Evolutionary conservation across 2,329 filamentous ascomycete genomes (phyloP).

Genomic region (Calonectria crousiana): DNA sequence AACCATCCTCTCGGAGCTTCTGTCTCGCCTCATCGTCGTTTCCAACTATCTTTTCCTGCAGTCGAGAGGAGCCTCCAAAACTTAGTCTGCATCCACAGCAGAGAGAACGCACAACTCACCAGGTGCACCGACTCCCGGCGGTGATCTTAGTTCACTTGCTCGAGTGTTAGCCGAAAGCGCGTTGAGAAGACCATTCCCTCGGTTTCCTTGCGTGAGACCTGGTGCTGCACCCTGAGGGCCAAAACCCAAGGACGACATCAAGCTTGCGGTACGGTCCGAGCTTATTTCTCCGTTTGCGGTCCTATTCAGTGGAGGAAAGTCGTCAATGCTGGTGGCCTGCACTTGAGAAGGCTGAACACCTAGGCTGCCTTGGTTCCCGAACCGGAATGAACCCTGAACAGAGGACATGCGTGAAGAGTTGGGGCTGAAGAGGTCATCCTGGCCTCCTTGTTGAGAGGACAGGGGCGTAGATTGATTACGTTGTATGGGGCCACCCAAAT

Average conservation of each 20-base stretch:
- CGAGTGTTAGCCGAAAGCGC: slow-evolving; percentile 72
- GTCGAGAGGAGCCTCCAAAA: slow-evolving; percentile 50
- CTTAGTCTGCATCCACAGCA: slow-evolving; percentile 36
- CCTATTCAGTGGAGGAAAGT: slow-evolving; percentile 72
- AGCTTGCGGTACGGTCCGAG: slow-evolving; percentile 63
- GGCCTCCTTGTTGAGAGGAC: slow-evolving; percentile 62
- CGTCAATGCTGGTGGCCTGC: slow-evolving; percentile 65
- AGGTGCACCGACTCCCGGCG: slow-evolving; percentile 55
- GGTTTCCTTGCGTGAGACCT: slow-evolving; percentile 53
- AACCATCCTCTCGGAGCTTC: slow-evolving; percentile 61
- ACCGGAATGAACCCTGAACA: slow-evolving; percentile 65
- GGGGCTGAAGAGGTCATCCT: slow-evolving; percentile 60
- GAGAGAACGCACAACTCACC: slow-evolving; percentile 42
- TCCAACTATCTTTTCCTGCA: slow-evolving; percentile 58
- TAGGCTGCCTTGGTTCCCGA: slow-evolving; percentile 60
- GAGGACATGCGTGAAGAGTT: slow-evolving; percentile 54
- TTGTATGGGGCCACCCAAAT: slow-evolving; percentile 61
- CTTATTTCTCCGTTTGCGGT: slow-evolving; percentile 69
- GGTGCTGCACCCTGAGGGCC: slow-evolving; percentile 58
- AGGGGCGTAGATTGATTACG: slow-evolving; percentile 65
- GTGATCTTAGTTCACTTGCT: slow-evolving; percentile 61
- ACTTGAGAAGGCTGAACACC: slow-evolving; percentile 59
- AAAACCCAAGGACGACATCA: slow-evolving; percentile 69
- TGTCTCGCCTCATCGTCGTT: slow-evolving; percentile 60
- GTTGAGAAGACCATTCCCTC: slow-evolving; percentile 73